Conservation (phyloP, 768 basidiomycete species). For the Exsudoporus frostii region DNA sequence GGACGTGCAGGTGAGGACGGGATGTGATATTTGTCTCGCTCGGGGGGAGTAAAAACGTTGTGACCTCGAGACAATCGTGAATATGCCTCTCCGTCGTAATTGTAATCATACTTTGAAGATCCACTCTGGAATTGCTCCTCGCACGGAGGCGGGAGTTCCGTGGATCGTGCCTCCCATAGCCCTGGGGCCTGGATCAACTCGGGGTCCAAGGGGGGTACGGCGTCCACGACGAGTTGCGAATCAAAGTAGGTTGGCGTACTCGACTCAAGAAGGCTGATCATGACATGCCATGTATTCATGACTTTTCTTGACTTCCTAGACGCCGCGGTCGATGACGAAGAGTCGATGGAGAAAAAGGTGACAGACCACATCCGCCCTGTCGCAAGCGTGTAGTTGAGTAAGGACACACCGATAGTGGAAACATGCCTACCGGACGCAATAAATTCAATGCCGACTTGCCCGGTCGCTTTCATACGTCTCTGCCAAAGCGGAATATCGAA, state of each 20-base stretch:
- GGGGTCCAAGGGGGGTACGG: neutral
- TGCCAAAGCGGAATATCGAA: slow-evolving; percentile 60
- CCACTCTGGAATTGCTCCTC: neutral
- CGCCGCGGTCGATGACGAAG: neutral
- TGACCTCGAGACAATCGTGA: neutral
- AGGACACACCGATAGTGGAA: neutral
- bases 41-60: neutral
- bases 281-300: slow-evolving; percentile 37
- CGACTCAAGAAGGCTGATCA: slow-evolving; percentile 34
- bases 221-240: slow-evolving; percentile 11
- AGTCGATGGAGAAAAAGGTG: slow-evolving; percentile 17
- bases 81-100: neutral
- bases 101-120: neutral
- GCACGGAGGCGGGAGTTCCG: neutral
- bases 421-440: slow-evolving; percentile 41
- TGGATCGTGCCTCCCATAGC: slow-evolving; percentile 1
- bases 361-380: slow-evolving; percentile 27
- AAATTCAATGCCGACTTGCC: slow-evolving; percentile 59
- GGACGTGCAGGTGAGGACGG: neutral
- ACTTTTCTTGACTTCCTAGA: slow-evolving; percentile 8
- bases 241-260: slow-evolving; percentile 20
- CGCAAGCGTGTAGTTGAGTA: neutral
- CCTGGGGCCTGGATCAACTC: neutral
- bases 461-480: slow-evolving; percentile 64
- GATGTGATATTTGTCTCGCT: neutral